Conservation (phyloP, 768 basidiomycete species). For the Naganishia friedmannii region DNA sequence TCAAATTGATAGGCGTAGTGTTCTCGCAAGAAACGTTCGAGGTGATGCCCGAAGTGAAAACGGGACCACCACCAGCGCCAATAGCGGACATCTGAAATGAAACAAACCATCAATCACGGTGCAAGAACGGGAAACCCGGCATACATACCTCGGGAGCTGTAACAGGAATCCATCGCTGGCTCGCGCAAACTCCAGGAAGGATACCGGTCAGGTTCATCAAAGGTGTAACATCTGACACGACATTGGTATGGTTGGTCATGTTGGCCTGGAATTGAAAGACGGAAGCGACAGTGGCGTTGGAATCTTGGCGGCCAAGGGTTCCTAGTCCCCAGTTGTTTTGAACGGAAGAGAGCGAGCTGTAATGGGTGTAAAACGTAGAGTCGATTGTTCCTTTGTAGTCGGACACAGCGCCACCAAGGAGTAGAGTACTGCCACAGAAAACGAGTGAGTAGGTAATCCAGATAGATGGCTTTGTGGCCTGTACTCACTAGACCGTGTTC, state of each 20-base stretch:
- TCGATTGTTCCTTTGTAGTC: slow-evolving; percentile 48
- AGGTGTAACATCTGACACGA: slow-evolving; percentile 49
- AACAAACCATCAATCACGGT: not conserved
- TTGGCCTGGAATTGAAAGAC: slow-evolving; percentile 60
- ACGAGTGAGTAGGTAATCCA: slow-evolving; percentile 39
- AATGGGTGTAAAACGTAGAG: slow-evolving; percentile 63
- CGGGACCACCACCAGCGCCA: slow-evolving; percentile 56
- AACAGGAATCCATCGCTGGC: slow-evolving; percentile 55
- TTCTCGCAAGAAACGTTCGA: slow-evolving; percentile 13
- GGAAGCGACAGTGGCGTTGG: slow-evolving; percentile 57
- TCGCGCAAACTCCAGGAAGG: slow-evolving; percentile 53
- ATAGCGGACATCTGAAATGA: slow-evolving; percentile 37
- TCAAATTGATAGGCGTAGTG: slow-evolving; percentile 22
- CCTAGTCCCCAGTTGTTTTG: slow-evolving; percentile 64
- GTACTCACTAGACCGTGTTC: slow-evolving; percentile 56
- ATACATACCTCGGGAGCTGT: slow-evolving; percentile 54
- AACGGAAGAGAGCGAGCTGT: slow-evolving; percentile 61
- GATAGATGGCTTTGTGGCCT: too few relatives aligned
- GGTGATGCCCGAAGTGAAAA: slow-evolving; percentile 43
- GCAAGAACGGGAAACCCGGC: not conserved
- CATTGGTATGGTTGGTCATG: slow-evolving; percentile 56
- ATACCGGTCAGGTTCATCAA: slow-evolving; percentile 55
- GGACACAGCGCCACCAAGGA: slow-evolving; percentile 35
- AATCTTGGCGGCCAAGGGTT: slow-evolving; percentile 62
- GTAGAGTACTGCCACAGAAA: slow-evolving; percentile 23